Base-by-base conservation (phyloP, 805 yeast genomes). In the Hanseniaspora taiwanica region DNA sequence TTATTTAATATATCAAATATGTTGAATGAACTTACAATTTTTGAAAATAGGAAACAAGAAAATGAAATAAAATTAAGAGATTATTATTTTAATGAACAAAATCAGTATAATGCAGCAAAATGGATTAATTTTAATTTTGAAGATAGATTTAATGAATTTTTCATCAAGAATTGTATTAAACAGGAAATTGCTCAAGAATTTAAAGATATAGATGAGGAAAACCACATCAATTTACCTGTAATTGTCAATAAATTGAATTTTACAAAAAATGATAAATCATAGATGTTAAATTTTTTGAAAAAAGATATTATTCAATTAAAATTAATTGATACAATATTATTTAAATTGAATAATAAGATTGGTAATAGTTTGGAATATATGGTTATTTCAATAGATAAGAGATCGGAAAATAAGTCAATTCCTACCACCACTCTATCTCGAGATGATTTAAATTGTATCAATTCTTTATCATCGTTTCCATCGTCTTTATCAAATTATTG, bases 311-410 rank as follows among this genome's bases (percentile, higher is more conserved):
- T n/a, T n/a, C n/a, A 29, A n/a, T 9, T n/a, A 8, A 54, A 52
- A 21, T 48, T 62, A 35, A 56, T 56, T 17, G 58, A 57, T 40
- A 60, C 65, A 3, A 52, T 61, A 38, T 55, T 62, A 13, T 44
- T 62, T 40, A 60, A 62, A 44, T 44, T 63, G 23, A 59, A 62
- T 3, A 54, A 55, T 41, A 54, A 58, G 25, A 56, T 63, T 37
- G 68, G 66, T 35, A 64, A 62, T 35, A 59, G 66, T 49, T n/a
- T n/a, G n/a, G 59, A 60, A 39, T 60, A 66, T 65, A 48, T 63
- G 35, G 56, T 63, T 24, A 50, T 63, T 21, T 52, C 62, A 1
- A 52, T 59, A 27, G 62, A 61, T 42, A 56, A 51, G 31, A 50
- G 53, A 24, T 56, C 55, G 12, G 54, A 58, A 6, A 39, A 34